Conservation (phyloP, 495 filamentous ascomycete genomes). For the Trypethelium eluteriae region DNA sequence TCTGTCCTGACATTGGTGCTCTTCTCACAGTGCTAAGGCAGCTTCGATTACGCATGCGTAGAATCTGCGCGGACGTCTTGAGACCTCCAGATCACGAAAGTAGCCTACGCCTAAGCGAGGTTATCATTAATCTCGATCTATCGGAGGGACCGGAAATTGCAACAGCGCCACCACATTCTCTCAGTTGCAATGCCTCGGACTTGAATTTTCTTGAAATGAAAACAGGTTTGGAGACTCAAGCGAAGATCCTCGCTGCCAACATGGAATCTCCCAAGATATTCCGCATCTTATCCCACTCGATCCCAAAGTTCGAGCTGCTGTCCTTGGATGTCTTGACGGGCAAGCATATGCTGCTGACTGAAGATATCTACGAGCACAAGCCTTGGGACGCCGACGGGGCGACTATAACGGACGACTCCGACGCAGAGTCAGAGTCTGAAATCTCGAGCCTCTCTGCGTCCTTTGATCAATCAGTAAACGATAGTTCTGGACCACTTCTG, state of each 20-base stretch:
- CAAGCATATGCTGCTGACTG: slow-evolving; percentile 8
- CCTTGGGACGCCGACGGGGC: slow-evolving; percentile 17
- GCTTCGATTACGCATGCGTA: slow-evolving; percentile 15
- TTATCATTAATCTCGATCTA: slow-evolving; percentile 14
- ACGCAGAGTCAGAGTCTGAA: slow-evolving; percentile 11
- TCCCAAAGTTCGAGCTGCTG: slow-evolving; percentile 16
- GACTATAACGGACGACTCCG: slow-evolving; percentile 16
- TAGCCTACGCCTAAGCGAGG: slow-evolving; percentile 11
- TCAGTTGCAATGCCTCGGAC: neutral
- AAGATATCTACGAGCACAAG: slow-evolving; percentile 1
- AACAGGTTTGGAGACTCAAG: neutral
- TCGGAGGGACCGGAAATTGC: slow-evolving; percentile 5
- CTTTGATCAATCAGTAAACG: neutral
- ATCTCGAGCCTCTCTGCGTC: neutral
- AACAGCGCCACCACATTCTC: neutral
- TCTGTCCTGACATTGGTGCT: slow-evolving; percentile 13
- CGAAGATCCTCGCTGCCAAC: neutral
- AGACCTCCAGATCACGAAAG: slow-evolving; percentile 1
- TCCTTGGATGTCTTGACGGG: slow-evolving; percentile 19
- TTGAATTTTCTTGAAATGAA: neutral
- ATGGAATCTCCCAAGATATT: slow-evolving; percentile 17
- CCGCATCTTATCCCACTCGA: slow-evolving; percentile 16
- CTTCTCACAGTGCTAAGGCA: slow-evolving; percentile 12
- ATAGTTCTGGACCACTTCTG: too few relatives aligned
- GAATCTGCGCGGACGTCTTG: slow-evolving; percentile 12